Conservation (phyloP, 345 rosid genomes). For the Acer campestre region DNA sequence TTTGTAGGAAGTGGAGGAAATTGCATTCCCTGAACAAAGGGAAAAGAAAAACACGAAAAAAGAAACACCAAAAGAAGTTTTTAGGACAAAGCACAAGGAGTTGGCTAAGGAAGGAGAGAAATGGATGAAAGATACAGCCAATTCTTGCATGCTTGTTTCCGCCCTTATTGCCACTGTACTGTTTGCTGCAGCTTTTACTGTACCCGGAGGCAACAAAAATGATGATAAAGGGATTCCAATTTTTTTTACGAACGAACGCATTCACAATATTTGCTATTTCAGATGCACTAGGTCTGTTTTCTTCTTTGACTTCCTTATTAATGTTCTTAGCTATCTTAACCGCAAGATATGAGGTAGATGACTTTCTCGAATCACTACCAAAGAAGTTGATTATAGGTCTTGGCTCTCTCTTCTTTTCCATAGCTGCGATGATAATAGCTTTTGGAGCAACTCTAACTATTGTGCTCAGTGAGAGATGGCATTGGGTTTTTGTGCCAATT, state of each 20-base stretch:
- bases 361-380: slow-evolving; percentile 20
- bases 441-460: slow-evolving; percentile 8
- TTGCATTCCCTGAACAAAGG: too few species aligned
- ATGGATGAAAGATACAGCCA: slow-evolving; percentile 20
- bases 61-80: slow-evolving; percentile 11
- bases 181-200: slow-evolving; percentile 26
- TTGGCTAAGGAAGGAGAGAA: slow-evolving; percentile 20
- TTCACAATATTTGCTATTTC: slow-evolving; percentile 15
- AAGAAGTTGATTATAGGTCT: slow-evolving; percentile 16
- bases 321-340: slow-evolving; percentile 25
- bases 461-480: not conserved
- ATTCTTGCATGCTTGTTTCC: slow-evolving; percentile 12
- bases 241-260: slow-evolving; percentile 8
- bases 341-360: slow-evolving; percentile 15
- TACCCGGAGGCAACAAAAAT: slow-evolving; percentile 17
- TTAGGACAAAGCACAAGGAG: slow-evolving; percentile 3
- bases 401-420: slow-evolving; percentile 16
- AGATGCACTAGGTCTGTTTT: slow-evolving; percentile 18
- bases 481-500: slow-evolving; percentile 3
- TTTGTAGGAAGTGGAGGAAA: not conserved
- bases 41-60: too few species aligned
- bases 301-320: slow-evolving; percentile 16
- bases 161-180: slow-evolving; percentile 18
- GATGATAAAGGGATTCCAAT: not conserved
- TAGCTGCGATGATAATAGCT: slow-evolving; percentile 21